Percentiles rank a stretch among this genome's conserved stretches.
phyloP scores from a whole-genome alignment of 2,329 filamentous ascomycete species.

The Sclerotinia minor region DNA sequence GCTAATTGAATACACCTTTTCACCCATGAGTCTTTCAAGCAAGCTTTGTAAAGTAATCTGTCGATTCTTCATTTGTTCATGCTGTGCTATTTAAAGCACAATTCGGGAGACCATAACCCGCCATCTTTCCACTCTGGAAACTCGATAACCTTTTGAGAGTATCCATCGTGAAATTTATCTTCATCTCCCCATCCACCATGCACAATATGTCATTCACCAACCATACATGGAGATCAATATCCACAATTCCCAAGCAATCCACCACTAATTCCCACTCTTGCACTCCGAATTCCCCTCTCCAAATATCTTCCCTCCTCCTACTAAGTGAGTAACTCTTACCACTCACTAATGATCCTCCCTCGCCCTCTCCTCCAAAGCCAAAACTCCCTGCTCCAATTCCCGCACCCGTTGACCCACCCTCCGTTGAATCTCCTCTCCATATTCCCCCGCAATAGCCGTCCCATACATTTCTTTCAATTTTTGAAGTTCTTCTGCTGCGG shows the following conservation, averaged over 20 bases:
- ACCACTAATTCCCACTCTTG: too few species aligned
- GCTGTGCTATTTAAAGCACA: neutral
- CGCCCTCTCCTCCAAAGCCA: conserved; percentile 46
- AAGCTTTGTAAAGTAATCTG: too few species aligned
- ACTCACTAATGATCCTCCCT: conserved; percentile 36
- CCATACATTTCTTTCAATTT: conserved; percentile 42
- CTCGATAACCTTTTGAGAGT: too few species aligned
- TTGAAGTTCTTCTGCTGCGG: conserved; percentile 48
- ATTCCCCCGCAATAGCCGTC: conserved; percentile 40
- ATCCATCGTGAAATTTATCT: too few species aligned
- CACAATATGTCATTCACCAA: too few species aligned
- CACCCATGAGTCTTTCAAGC: neutral
- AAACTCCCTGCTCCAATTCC: conserved; percentile 49
- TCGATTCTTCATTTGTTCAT: neutral
- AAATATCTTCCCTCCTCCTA: too few species aligned
- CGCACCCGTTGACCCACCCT: conserved; percentile 48
- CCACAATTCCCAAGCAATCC: too few species aligned
- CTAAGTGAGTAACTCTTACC: too few species aligned
- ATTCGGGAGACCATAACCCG: too few species aligned
- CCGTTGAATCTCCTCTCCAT: conserved; percentile 47
- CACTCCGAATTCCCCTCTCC: neutral
- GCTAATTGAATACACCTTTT: neutral
- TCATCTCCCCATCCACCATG: too few species aligned
- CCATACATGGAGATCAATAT: too few species aligned
- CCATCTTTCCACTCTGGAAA: too few species aligned